These are phyloP conservation scores for Kuraishia floccosa DNA, from an alignment of 805 yeast genomes.

Conservation along the genomic window DNA sequence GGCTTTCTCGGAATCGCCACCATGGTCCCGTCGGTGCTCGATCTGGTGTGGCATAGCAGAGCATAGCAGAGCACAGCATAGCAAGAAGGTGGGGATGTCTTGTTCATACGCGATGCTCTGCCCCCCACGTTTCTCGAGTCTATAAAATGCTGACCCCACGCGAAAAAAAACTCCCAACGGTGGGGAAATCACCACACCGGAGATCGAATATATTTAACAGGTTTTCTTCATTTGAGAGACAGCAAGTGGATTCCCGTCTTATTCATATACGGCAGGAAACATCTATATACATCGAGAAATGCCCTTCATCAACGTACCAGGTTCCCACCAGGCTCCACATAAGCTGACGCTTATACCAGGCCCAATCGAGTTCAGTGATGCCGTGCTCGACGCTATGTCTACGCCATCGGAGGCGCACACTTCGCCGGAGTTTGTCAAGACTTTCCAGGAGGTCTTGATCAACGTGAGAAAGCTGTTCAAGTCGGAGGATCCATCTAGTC, in stretches of 20 bases:
- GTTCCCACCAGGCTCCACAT: conserved; percentile 15
- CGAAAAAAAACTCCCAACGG: no score
- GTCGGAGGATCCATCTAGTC: conserved; percentile 54
- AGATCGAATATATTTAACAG: no score
- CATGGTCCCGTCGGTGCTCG: no score
- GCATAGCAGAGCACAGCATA: no score
- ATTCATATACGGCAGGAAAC: not conserved
- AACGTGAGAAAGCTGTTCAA: conserved; percentile 67
- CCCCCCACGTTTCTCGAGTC: no score
- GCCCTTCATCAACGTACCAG: conserved; percentile 2
- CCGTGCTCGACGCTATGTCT: conserved; percentile 69
- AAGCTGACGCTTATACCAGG: conserved; percentile 55
- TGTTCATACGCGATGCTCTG: no score
- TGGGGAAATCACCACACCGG: no score
- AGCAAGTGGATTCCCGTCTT: not conserved
- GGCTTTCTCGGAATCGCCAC: no score
- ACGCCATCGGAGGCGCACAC: conserved; percentile 87
- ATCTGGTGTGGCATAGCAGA: no score
- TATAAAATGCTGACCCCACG: no score
- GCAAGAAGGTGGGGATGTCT: no score
- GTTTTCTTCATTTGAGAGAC: not conserved
- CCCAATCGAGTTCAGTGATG: conserved; percentile 75
- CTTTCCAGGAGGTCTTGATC: conserved; percentile 58
- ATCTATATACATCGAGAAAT: not conserved
- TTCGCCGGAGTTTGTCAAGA: conserved; percentile 66